Percentiles rank a stretch among this genome's conserved stretches.
phyloP scores from a whole-genome alignment of 225 moss, liverwort and hornwort genomes.

The Straminergon stramineum region DNA sequence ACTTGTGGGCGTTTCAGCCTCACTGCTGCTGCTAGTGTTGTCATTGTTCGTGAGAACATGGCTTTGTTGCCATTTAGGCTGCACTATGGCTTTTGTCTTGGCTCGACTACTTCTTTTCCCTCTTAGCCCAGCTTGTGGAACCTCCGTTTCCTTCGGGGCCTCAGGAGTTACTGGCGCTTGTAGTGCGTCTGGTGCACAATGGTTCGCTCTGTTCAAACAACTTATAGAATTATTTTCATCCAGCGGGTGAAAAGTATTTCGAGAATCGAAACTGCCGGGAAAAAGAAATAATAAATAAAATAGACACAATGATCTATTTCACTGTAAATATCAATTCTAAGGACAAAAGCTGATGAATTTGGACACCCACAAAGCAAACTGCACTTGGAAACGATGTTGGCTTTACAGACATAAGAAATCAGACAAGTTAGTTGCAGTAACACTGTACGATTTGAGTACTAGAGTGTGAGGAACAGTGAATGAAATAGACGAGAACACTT shows the following conservation, averaged over 20 bases:
- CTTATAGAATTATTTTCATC: not conserved
- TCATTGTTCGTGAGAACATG: conserved; percentile 38
- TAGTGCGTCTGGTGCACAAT: conserved; percentile 24
- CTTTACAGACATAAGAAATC: not conserved
- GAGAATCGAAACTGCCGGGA: not conserved
- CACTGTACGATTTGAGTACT: not conserved
- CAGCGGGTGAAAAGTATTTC: not conserved
- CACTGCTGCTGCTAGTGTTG: conserved; percentile 48
- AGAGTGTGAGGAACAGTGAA: not conserved
- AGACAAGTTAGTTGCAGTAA: not conserved
- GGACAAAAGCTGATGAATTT: not conserved
- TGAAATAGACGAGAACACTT: not conserved
- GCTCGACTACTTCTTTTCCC: conserved; percentile 86
- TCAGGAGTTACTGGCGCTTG: conserved; percentile 32
- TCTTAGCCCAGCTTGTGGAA: conserved; percentile 59
- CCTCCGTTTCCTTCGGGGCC: conserved; percentile 41
- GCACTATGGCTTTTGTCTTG: conserved; percentile 53
- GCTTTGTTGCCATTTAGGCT: conserved; percentile 73
- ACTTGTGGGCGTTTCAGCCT: conserved; percentile 56
- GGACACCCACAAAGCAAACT: not conserved
- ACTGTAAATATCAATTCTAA: not conserved
- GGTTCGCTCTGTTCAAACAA: conserved; percentile 26
- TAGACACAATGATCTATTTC: not conserved
- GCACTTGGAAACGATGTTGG: not conserved
- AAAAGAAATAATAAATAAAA: not conserved